These are phyloP conservation scores for Candida verbasci DNA, from an alignment of 805 yeast genomes.

Conservation along the genomic window DNA sequence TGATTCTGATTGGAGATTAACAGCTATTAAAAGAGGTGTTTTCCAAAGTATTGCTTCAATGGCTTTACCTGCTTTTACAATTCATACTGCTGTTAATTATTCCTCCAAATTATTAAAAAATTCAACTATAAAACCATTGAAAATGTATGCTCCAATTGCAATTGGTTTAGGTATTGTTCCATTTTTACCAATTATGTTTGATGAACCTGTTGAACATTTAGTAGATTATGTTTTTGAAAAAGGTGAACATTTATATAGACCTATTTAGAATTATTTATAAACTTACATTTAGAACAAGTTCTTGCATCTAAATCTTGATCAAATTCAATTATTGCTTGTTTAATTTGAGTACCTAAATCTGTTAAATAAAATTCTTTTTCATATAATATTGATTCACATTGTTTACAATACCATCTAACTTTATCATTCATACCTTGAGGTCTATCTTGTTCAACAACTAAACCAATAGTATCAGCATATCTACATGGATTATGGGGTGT, in stretches of 20 bases:
- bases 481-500: slow-evolving; percentile 89
- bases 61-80: slow-evolving; percentile 85
- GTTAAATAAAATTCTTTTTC: slow-evolving; percentile 69
- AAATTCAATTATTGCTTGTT: slow-evolving; percentile 70
- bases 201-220: slow-evolving; percentile 74
- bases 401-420: slow-evolving; percentile 82
- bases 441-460: slow-evolving; percentile 90
- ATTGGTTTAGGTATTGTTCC: slow-evolving; percentile 76
- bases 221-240: slow-evolving; percentile 59
- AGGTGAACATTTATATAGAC: slow-evolving; percentile 31
- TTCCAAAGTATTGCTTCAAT: slow-evolving; percentile 80
- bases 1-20: slow-evolving; percentile 64
- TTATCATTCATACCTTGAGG: slow-evolving; percentile 68
- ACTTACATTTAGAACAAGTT: slow-evolving; percentile 74
- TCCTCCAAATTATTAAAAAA: slow-evolving; percentile 61
- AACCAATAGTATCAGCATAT: slow-evolving; percentile 78
- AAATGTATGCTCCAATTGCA: slow-evolving; percentile 74
- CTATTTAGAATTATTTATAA: slow-evolving; percentile 61
- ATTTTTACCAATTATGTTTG: slow-evolving; percentile 69
- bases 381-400: slow-evolving; percentile 61
- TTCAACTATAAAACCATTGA: slow-evolving; percentile 42
- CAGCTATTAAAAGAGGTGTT: slow-evolving; percentile 64
- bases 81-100: slow-evolving; percentile 71
- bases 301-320: slow-evolving; percentile 59
- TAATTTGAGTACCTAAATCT: slow-evolving; percentile 88